Percentiles rank a stretch among this genome's conserved stretches.
Conservation (phyloP, 495 filamentous ascomycete species). For the Aspergillus diversus region DNA sequence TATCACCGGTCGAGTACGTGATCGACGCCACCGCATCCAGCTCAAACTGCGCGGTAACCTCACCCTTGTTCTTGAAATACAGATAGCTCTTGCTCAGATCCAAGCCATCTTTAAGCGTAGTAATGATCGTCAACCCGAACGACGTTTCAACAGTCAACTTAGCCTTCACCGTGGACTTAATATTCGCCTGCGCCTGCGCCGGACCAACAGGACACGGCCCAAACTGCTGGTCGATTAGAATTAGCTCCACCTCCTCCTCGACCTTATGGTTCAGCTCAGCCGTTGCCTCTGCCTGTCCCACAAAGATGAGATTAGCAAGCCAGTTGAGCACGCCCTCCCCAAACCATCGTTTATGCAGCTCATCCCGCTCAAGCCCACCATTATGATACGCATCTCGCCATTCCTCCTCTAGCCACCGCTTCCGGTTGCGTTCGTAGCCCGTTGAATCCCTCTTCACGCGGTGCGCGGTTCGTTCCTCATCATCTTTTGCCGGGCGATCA, state of each 20-base stretch:
- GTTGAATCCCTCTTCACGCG: conserved; percentile 20
- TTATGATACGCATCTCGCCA: conserved; percentile 35
- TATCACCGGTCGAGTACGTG: conserved; percentile 16
- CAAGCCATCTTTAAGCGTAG: conserved; percentile 14
- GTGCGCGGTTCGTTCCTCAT: conserved; percentile 15
- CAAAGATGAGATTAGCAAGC: conserved; percentile 11
- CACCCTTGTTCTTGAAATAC: conserved; percentile 34
- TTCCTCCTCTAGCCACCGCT: conserved; percentile 36
- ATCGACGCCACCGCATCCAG: conserved; percentile 25
- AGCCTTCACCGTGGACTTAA: conserved; percentile 12
- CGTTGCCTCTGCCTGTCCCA: conserved; percentile 10
- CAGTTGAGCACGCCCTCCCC: conserved; percentile 6
- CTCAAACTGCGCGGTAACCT: conserved; percentile 26
- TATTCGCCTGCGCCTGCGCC: conserved; percentile 26
- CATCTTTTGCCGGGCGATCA: conserved; percentile 15
- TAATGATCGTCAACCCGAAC: conserved; percentile 34
- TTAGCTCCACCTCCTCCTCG: conserved; percentile 20
- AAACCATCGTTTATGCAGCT: conserved; percentile 14
- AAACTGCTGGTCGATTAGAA: conserved; percentile 24
- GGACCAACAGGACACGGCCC: conserved; percentile 20
- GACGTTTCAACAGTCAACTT: conserved; percentile 23
- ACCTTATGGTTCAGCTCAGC: conserved; percentile 28
- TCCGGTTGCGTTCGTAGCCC: conserved; percentile 24
- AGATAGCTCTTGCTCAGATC: conserved; percentile 32
- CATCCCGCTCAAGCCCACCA: conserved; percentile 15